Evolutionary conservation across 2,329 filamentous ascomycete genomes (phyloP), one percentile per base, ranked within the genome.

Genomic region (Hypomyces rosellus): DNA sequence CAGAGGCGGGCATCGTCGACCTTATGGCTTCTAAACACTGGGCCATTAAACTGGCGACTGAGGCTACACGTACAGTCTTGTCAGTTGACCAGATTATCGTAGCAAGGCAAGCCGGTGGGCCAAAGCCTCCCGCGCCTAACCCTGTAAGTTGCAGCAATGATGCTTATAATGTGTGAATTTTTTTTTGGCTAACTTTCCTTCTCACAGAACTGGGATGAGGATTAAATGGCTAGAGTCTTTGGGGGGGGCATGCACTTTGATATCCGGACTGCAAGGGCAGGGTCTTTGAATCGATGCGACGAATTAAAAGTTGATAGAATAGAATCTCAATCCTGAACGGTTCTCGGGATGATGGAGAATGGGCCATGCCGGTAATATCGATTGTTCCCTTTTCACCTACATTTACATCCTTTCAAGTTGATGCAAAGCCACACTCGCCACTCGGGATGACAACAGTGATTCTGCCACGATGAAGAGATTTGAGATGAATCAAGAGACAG

Each of bases 41-140:
- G 92, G 93, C 93, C 43, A 96, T 99, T 70, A 93, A 93, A 74
- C 78, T 99, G 57, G 95, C 93, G 36, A 96, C 92, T 20, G 93
- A 99, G 72, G 86, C 93, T 38, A 92, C 90, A 48, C 82, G 93
- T 63, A 99, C 93, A 44, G 87, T 99, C 30, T 76, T 99, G 57
- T 95, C 90, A 44, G 93, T 99, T 37, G 93, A 99, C 71, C 95
- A 99, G 74, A 99, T 99, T 65, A 99, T 99, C 66, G 93, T 99
- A 51, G 91, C 95, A 56, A 84, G 92, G 73, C 93, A 97, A 74
- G 93, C 95, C 44, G 93, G 93, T 65, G 93, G 93, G 36, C 93
- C 95, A 18, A 99, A 99, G 80, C 92, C 92, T 50, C 93, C 93
- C 30, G 91, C 88, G 43, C 93, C 90, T 59, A 96, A 96, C 73